Evolutionary conservation across 345 rosid genomes (phyloP), one percentile per base, ranked within the genome.

Genomic region (Eucalyptus marginata): DNA sequence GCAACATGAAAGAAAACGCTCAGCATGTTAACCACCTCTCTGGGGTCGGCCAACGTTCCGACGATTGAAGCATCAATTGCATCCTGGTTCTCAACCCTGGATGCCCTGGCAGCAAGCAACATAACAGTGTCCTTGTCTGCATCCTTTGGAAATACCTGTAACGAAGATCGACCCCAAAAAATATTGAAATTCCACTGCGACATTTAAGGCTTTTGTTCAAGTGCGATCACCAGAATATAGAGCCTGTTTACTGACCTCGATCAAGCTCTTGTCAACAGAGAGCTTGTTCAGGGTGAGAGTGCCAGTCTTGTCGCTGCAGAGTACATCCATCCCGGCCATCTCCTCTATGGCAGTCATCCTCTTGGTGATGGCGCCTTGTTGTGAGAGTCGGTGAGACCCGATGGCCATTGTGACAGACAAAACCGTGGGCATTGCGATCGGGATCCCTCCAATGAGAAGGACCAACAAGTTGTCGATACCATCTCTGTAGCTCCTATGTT

Each of bases 261-360:
- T 89, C 46, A 92, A 92, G 90, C 27, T 87, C 89, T 92, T 92
- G 92, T 93, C 95, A 27, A 93, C 95, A 3, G 88, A 87, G 62
- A 93, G 93, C 93, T 93, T 93, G 93, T 93, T 93, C 80, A 92
- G 94, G 89, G 95, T 93, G 79, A 93, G 95, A 44, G 95, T 93
- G 54, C 95, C 95, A 3, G 95, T 93, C 86, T 93, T 93, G 87
- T 93, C 95, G 66, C 95, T 93, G 86, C 95, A 93, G 8, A 93
- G 89, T 71, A 93, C 93, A 81, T 93, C 95, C 95, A 93, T 93
- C 12, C 95, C 95, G 5, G 95, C 95, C 95, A 93, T 93, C 89
- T 93, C 95, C 88, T 93, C 95, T 17, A 93, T 93, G 89, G 95
- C 95, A 52, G 95, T 93, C 95, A 93, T 93, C 88, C 95, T 91